Base-by-base conservation (phyloP, 345 rosid species). In the Eucalyptus lansdowneana region DNA sequence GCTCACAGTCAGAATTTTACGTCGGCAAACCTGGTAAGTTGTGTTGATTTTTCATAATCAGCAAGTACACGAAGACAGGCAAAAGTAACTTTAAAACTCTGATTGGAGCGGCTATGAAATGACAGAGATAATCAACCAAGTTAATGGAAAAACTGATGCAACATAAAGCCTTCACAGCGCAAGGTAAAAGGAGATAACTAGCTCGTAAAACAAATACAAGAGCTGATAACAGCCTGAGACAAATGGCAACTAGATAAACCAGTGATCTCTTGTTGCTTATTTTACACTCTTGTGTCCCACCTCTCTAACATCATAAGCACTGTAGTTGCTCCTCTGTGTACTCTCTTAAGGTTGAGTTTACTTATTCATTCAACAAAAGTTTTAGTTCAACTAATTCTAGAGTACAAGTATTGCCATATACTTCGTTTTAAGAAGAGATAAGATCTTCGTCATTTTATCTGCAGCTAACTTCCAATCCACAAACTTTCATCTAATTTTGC, bases 1-100 rank as follows among this genome's bases (percentile, higher is more conserved):
- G 16, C 93, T 95, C 87, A 91, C 92, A 45, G 93, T 90, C 95
- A 98, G 91, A 83, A 98, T 96, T 91, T 97, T 97, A 89, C 98
- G 96, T 89, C 91, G 94, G 90, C 99, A 98, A 87, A 93, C 96
- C 98, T 97, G 93, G 92, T 17, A 87, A 89, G 49, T 90, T 11
- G 9, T 21, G 22, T 76, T 76, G 45, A 37, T 76, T 76, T 76
- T 22, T 53, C 88, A 86, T 31, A 50, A 76, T 76, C 85, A 76
- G 85, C 85, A 76, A 76, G 47, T 76, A 40, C 45, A 76, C 7
- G 6, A 76, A 40, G 85, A 40, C 85, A 76, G 85, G 47, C 47
- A 40, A 76, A 76, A 42, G 15, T 76, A 76, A 37, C 47, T 76
- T 76, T 40, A 40, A 40, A 76, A 76, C 85, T 76, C 27, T 76